A percentile compares a stretch with the other conserved stretches of the same genome.
phyloP scores from a whole-genome alignment of 1,139 yeast species.

The Geotrichum restrictum region DNA sequence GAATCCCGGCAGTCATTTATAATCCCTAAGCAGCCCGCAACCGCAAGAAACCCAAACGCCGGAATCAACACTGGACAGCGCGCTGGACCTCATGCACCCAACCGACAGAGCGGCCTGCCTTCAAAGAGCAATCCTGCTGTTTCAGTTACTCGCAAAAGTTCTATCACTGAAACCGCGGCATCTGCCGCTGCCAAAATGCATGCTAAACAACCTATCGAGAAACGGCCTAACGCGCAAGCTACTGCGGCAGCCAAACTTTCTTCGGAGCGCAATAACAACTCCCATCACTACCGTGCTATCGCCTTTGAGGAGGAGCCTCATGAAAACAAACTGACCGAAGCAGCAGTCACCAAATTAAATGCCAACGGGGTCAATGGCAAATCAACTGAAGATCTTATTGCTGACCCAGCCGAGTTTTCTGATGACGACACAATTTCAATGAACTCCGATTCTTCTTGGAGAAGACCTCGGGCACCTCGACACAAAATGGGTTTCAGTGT shows the following conservation, averaged over 20 bases:
- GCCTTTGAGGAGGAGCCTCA: neutral
- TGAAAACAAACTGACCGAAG: slow-evolving; percentile 4
- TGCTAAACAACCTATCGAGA: neutral
- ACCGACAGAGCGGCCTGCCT: neutral
- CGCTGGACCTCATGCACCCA: no score
- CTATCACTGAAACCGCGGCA: slow-evolving; percentile 5
- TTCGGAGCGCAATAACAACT: neutral
- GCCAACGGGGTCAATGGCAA: neutral
- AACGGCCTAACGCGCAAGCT: neutral
- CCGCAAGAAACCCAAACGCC: no score
- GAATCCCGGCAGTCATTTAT: neutral
- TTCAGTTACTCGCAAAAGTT: neutral
- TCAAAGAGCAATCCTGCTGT: neutral
- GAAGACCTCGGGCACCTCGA: slow-evolving; percentile 25
- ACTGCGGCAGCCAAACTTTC: slow-evolving; percentile 1
- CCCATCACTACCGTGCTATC: slow-evolving; percentile 4
- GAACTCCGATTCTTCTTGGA: slow-evolving; percentile 36
- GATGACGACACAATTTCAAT: slow-evolving; percentile 32
- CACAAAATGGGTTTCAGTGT: neutral
- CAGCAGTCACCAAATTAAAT: slow-evolving; percentile 4
- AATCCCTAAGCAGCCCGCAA: neutral
- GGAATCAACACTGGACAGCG: no score
- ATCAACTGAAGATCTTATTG: neutral
- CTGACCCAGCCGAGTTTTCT: slow-evolving; percentile 11
- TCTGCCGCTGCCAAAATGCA: slow-evolving; percentile 1